These are phyloP conservation scores for Rosellinia necatrix DNA, from an alignment of 2,329 filamentous ascomycete species.

Conservation along the genomic window DNA sequence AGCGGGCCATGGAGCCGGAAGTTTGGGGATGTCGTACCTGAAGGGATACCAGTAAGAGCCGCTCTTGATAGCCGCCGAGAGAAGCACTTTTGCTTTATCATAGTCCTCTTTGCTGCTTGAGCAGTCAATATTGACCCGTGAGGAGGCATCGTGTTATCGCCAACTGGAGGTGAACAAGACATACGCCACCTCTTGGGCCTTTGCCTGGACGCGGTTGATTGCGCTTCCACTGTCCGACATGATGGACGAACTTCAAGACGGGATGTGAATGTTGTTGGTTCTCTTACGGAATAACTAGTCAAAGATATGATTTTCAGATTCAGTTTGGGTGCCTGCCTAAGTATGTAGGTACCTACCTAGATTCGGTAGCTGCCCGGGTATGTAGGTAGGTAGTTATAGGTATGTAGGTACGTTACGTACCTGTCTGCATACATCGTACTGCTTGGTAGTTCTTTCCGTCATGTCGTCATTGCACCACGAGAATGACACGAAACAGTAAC, in stretches of 20 bases:
- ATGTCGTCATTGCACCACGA: constrained; percentile 14
- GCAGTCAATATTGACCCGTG: constrained; percentile 24
- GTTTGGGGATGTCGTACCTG: constrained; percentile 49
- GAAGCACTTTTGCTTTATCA: constrained; percentile 64
- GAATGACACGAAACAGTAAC: neutral
- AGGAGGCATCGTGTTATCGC: neutral
- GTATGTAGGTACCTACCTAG: too few relatives aligned
- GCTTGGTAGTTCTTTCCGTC: too few relatives aligned
- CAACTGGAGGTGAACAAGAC: constrained; percentile 40
- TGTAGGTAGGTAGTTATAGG: too few relatives aligned
- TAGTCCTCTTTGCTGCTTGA: constrained; percentile 69
- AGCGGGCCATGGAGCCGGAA: neutral
- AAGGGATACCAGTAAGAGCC: constrained; percentile 86
- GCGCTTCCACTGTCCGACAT: constrained; percentile 34
- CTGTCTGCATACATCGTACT: too few relatives aligned
- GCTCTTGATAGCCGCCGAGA: constrained; percentile 73
- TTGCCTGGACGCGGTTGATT: constrained; percentile 44
- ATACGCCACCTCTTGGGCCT: constrained; percentile 57
- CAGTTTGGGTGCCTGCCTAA: neutral
- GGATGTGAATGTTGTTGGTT: neutral
- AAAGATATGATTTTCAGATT: too few relatives aligned
- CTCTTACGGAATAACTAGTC: too few relatives aligned
- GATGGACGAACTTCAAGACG: neutral
- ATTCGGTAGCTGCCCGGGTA: too few relatives aligned
- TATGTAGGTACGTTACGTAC: too few relatives aligned